Evolutionary conservation across 345 rosid species (phyloP).

Genomic region (Populus simonii): DNA sequence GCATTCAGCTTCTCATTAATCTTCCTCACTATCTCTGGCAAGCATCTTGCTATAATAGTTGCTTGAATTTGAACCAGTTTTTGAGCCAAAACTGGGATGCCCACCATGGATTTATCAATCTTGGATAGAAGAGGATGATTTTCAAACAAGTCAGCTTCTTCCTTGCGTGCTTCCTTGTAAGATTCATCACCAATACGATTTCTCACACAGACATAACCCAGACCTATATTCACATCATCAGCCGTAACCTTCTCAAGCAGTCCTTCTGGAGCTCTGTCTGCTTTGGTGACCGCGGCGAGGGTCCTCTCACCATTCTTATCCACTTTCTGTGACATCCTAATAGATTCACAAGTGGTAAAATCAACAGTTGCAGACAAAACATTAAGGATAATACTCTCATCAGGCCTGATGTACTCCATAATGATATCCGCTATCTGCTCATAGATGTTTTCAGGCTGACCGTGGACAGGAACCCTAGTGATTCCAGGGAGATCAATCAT

Average conservation of each 20-base stretch:
- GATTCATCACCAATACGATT: slow-evolving; percentile 40
- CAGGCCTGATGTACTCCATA: slow-evolving; percentile 22
- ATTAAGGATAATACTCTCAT: slow-evolving; percentile 43
- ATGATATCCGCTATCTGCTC: too few species aligned
- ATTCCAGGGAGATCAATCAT: slow-evolving; percentile 64
- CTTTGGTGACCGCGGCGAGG: slow-evolving; percentile 51
- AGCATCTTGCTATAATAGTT: slow-evolving; percentile 22
- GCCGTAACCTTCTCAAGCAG: slow-evolving; percentile 40
- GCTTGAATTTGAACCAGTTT: slow-evolving; percentile 39
- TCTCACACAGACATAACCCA: slow-evolving; percentile 51
- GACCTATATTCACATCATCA: slow-evolving; percentile 50
- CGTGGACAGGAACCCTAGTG: slow-evolving; percentile 45
- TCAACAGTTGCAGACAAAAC: slow-evolving; percentile 46
- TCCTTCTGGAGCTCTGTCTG: slow-evolving; percentile 51
- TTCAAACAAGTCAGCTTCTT: slow-evolving; percentile 26
- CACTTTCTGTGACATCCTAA: slow-evolving; percentile 42
- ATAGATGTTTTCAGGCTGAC: slow-evolving; percentile 45
- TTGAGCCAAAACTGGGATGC: slow-evolving; percentile 37
- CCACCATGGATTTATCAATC: slow-evolving; percentile 39
- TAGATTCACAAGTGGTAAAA: slow-evolving; percentile 45
- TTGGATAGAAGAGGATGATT: slow-evolving; percentile 20
- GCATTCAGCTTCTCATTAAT: slow-evolving; percentile 32
- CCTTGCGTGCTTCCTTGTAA: slow-evolving; percentile 32
- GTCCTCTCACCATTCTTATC: slow-evolving; percentile 46
- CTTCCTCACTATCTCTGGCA: slow-evolving; percentile 31